Percentiles rank a stretch among this genome's conserved stretches.
Evolutionary conservation across 192 early-diverging fungal species (phyloP).

Genomic region (Backusella liffmaniae): DNA sequence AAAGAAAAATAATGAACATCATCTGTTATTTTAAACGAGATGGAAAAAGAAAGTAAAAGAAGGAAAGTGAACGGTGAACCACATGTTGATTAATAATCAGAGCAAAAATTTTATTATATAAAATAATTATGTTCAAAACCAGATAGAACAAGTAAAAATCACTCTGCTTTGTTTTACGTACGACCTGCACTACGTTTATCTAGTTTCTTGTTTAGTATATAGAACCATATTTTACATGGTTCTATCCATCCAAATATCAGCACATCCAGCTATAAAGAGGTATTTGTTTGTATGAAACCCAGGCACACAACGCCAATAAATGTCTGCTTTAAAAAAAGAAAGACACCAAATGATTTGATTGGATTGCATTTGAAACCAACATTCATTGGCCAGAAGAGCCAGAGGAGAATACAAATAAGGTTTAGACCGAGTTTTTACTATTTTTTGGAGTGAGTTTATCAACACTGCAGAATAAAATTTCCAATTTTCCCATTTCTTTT

Average conservation of each 20-base stretch:
- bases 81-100: constrained; percentile 8
- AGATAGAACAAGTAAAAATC: not conserved
- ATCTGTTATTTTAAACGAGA: not conserved
- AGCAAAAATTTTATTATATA: not conserved
- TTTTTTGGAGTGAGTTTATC: not conserved
- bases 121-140: constrained; percentile 7
- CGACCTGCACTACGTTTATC: not conserved
- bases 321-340: not conserved
- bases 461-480: not conserved
- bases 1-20: not conserved
- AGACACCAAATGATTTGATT: not conserved
- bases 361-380: not conserved
- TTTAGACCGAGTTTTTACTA: not conserved
- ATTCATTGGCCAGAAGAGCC: not conserved
- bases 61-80: not conserved
- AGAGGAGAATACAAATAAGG: not conserved
- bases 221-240: too few species aligned
- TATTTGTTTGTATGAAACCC: not conserved
- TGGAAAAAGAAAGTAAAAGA: not conserved
- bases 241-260: too few species aligned
- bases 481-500: not conserved
- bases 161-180: not conserved
- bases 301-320: not conserved
- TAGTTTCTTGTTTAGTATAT: too few species aligned
- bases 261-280: not conserved